Evolutionary conservation across 2,329 filamentous ascomycete species (phyloP), one percentile per base, ranked within the genome.

Genomic region (Chaetomium sp.): DNA sequence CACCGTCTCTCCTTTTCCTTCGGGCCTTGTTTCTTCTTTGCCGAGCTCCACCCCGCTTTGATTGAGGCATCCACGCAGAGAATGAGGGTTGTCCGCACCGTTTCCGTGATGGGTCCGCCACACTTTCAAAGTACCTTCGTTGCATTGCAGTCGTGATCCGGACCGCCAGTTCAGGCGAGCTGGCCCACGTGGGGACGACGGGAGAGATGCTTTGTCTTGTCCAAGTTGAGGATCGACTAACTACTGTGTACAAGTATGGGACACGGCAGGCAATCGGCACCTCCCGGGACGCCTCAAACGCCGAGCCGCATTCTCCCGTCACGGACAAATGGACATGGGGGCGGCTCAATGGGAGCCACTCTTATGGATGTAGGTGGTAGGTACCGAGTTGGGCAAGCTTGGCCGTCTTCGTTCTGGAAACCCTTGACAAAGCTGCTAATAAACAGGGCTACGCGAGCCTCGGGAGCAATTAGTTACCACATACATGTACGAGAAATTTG

Each of bases 31-130:
- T 66, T 61, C 62, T 61, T 57, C 50, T 49, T 64, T 64, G 49
- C 62, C 65, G 67, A 63, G 67, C 50, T 65, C 67, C 65, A 67
- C 67, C 47, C 31, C 38, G 49, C 53, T 69, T 67, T 66, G 58
- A 66, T 66, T 67, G 67, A 68, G 21, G 54, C 57, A 55, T 57
- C 50, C 54, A 51, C 55, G 31, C 16, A 33, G 35, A 62, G 33
- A 47, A 60, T 45, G 58, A 27, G 13, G 12, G 21, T 29, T n/a
- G 25, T 7, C 25, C 16, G 53, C 64, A 60, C 57, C 25, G 25
- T 57, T 50, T 21, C 50, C 35, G 9, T 29, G 47, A 62, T 57
- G 60, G 57, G 42, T 19, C 51, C 56, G 25, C 63, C 21, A 50
- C 16, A 25, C 27, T 19, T 6, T 7, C 50, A n/a, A 23, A 8